Conservation (phyloP, 2,329 filamentous ascomycete species). For the Aurifilum marmelostoma region DNA sequence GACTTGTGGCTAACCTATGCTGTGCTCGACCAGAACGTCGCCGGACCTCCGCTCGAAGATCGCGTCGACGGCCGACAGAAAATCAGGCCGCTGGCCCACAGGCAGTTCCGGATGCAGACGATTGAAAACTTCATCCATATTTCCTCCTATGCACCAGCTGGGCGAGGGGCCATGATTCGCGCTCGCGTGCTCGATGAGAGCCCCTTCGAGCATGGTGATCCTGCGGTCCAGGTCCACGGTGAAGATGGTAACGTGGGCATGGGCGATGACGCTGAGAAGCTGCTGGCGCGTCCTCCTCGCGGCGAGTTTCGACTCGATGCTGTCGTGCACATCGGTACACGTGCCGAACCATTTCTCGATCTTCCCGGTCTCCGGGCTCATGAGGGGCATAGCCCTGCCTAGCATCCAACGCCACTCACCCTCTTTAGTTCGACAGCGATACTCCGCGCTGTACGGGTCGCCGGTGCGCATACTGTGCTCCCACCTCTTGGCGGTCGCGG, state of each 20-base stretch:
- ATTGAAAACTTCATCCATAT: slow-evolving; percentile 66
- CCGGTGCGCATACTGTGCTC: slow-evolving; percentile 66
- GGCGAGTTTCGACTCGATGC: slow-evolving; percentile 68
- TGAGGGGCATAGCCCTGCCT: slow-evolving; percentile 70
- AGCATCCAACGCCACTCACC: slow-evolving; percentile 82
- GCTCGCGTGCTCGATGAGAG: slow-evolving; percentile 55
- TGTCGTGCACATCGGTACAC: slow-evolving; percentile 78
- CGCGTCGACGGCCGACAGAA: slow-evolving; percentile 62
- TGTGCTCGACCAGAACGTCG: slow-evolving; percentile 68
- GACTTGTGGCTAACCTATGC: slow-evolving; percentile 47
- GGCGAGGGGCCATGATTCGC: slow-evolving; percentile 38
- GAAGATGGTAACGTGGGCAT: slow-evolving; percentile 77
- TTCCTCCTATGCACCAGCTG: slow-evolving; percentile 26
- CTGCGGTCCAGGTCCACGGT: slow-evolving; percentile 65
- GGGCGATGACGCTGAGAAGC: slow-evolving; percentile 72
- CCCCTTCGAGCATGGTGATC: slow-evolving; percentile 72
- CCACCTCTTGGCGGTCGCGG: slow-evolving; percentile 61
- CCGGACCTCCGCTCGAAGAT: slow-evolving; percentile 64
- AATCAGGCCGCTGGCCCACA: slow-evolving; percentile 49
- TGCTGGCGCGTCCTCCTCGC: slow-evolving; percentile 71
- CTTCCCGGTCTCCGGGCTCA: slow-evolving; percentile 64
- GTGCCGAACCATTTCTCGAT: slow-evolving; percentile 82
- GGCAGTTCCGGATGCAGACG: slow-evolving; percentile 48
- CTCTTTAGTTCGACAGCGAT: slow-evolving; percentile 66
- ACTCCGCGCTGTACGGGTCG: slow-evolving; percentile 70